Conservation (phyloP, 2,329 filamentous ascomycete species). For the Eutypella sp. region DNA sequence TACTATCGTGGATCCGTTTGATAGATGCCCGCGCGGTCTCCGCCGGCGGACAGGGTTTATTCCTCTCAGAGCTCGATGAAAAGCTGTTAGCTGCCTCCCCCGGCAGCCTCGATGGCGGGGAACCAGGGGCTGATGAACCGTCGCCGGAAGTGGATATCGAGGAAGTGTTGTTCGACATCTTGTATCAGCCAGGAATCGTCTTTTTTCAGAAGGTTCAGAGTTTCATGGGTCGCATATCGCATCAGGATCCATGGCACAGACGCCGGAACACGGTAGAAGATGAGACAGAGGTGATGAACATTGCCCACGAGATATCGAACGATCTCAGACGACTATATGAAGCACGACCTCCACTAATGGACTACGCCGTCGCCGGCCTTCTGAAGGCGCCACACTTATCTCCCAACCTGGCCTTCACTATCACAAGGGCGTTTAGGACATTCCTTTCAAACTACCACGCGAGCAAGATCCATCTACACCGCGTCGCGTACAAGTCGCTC, state of each 20-base stretch:
- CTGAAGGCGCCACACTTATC: conserved; percentile 44
- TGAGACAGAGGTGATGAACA: conserved; percentile 53
- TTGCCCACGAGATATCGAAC: conserved; percentile 43
- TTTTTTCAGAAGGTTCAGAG: conserved; percentile 56
- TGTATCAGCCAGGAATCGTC: conserved; percentile 50
- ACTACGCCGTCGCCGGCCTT: conserved; percentile 48
- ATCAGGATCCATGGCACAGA: conserved; percentile 53
- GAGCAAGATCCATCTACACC: conserved; percentile 50
- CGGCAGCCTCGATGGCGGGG: conserved; percentile 30
- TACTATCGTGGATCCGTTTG: conserved; percentile 51
- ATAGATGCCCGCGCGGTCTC: conserved; percentile 51
- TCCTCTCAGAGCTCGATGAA: conserved; percentile 45
- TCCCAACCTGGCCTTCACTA: conserved; percentile 41
- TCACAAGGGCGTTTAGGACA: conserved; percentile 49
- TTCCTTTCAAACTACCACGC: conserved; percentile 54
- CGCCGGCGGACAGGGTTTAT: conserved; percentile 50
- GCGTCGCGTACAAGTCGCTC: conserved; percentile 50
- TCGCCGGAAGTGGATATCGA: conserved; percentile 37
- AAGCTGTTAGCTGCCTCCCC: conserved; percentile 39
- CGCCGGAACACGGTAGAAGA: conserved; percentile 51
- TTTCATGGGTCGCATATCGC: conserved; percentile 52
- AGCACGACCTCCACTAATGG: conserved; percentile 48
- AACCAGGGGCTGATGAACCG: conserved; percentile 13
- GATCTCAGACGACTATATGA: conserved; percentile 48
- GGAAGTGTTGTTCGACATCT: conserved; percentile 47